Evolutionary conservation across 2,329 filamentous ascomycete genomes (phyloP).

Genomic region (Fusarium floridanum): DNA sequence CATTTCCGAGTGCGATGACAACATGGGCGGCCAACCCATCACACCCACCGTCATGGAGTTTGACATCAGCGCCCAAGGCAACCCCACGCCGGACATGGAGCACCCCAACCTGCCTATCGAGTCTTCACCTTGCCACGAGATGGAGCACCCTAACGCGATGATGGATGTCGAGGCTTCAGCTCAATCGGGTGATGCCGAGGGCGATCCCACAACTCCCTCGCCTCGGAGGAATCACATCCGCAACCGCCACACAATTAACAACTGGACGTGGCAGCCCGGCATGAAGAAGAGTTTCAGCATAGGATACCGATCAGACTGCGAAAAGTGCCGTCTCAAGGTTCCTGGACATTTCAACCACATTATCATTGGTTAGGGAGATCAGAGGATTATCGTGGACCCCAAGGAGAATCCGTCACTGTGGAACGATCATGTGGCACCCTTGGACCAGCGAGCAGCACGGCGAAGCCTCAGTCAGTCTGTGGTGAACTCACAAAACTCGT

Average conservation of each 20-base stretch:
- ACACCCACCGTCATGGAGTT: conserved; percentile 50
- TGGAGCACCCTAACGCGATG: conserved; percentile 56
- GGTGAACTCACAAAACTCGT: not conserved
- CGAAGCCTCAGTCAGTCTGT: conserved; percentile 10
- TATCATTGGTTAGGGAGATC: conserved; percentile 68
- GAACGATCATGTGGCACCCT: conserved; percentile 46
- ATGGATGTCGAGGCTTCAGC: conserved; percentile 52
- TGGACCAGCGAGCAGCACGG: conserved; percentile 36
- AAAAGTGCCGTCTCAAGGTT: conserved; percentile 80
- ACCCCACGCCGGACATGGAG: conserved; percentile 46
- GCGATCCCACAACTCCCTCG: conserved; percentile 59
- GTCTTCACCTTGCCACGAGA: conserved; percentile 50
- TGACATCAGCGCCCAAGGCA: conserved; percentile 52
- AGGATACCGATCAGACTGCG: conserved; percentile 82
- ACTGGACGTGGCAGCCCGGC: conserved; percentile 71
- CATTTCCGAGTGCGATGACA: conserved; percentile 69
- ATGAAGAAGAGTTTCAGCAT: conserved; percentile 82
- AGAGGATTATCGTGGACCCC: conserved; percentile 46
- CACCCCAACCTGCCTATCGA: conserved; percentile 33
- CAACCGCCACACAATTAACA: conserved; percentile 70
- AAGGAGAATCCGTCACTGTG: conserved; percentile 37
- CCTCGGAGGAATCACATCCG: conserved; percentile 69
- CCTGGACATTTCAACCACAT: conserved; percentile 88
- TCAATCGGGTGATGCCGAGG: conserved; percentile 47
- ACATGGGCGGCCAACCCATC: conserved; percentile 55